phyloP scores from a whole-genome alignment of 148 eudicot genomes.

The Cornus florida region DNA sequence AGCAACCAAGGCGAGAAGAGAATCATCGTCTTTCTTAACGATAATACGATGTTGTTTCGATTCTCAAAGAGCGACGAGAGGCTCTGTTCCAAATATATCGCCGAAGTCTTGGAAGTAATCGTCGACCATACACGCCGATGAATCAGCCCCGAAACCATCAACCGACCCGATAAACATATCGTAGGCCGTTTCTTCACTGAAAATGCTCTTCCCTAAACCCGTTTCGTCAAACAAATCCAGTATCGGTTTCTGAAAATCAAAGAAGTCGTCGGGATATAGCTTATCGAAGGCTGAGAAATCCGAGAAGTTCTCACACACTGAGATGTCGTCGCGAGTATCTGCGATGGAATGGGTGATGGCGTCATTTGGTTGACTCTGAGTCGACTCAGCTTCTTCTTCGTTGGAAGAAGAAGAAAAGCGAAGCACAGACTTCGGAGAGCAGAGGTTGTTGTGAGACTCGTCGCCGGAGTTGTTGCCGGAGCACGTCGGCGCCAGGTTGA shows the following conservation, averaged over 20 bases:
- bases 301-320: conserved; percentile 14
- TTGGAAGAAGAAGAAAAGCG: conserved; percentile 22
- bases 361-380: conserved; percentile 10
- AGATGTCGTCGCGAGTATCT: not conserved
- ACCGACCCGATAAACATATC: conserved; percentile 20
- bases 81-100: conserved; percentile 77
- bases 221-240: conserved; percentile 40
- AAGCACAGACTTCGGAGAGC: conserved; percentile 68
- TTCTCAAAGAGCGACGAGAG: conserved; percentile 41
- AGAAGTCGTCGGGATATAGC: conserved; percentile 39
- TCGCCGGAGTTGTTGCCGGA: conserved; percentile 49
- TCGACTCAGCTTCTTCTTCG: conserved; percentile 33
- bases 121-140: conserved; percentile 31
- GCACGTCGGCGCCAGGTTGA: conserved; percentile 9
- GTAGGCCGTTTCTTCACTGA: conserved; percentile 20
- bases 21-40: not conserved
- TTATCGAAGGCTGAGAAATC: conserved; percentile 27
- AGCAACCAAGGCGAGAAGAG: not conserved
- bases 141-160: conserved; percentile 41
- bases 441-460: conserved; percentile 28
- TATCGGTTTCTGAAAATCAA: conserved; percentile 35
- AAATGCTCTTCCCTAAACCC: conserved; percentile 18
- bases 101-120: conserved; percentile 63
- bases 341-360: not conserved
- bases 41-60: not conserved